Conservation (phyloP, 441 rosid species). For the Mallotus repandus region DNA sequence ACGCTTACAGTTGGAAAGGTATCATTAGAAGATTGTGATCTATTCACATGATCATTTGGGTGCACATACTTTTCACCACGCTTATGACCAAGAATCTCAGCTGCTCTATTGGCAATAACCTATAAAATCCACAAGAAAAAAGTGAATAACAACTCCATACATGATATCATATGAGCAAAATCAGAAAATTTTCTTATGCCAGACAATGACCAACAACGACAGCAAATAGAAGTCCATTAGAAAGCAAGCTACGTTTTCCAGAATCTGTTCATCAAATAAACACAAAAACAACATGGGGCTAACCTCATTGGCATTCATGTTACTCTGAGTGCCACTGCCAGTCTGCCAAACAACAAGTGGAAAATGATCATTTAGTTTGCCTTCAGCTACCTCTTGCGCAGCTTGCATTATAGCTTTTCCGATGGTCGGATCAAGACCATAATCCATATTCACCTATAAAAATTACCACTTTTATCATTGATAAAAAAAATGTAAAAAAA, state of each 20-base stretch:
- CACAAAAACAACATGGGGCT: background rate
- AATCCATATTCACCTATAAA: slow-evolving; percentile 78
- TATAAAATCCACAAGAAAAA: slow-evolving; percentile 22
- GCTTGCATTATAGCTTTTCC: slow-evolving; percentile 95
- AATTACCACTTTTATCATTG: background rate
- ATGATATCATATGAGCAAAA: too few relatives aligned
- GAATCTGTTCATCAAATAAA: too few relatives aligned
- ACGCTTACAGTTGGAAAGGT: slow-evolving; percentile 87
- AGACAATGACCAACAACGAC: too few relatives aligned
- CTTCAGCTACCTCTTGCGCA: slow-evolving; percentile 90
- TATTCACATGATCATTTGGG: slow-evolving; percentile 95
- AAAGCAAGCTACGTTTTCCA: background rate
- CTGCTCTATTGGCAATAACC: slow-evolving; percentile 98
- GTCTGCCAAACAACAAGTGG: slow-evolving; percentile 98
- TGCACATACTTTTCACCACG: slow-evolving; percentile 87
- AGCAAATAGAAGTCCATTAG: background rate
- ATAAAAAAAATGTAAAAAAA: background rate
- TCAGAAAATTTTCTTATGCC: too few relatives aligned
- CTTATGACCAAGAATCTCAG: slow-evolving; percentile 89
- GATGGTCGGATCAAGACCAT: slow-evolving; percentile 81
- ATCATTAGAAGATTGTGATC: slow-evolving; percentile 94
- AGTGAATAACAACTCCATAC: too few relatives aligned
- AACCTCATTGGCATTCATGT: slow-evolving; percentile 99
- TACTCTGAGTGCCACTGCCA: slow-evolving; percentile 98
- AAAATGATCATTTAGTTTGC: slow-evolving; percentile 82